Conservation (phyloP, 495 filamentous ascomycete genomes). For the Penicillium psychrofluorescens region DNA sequence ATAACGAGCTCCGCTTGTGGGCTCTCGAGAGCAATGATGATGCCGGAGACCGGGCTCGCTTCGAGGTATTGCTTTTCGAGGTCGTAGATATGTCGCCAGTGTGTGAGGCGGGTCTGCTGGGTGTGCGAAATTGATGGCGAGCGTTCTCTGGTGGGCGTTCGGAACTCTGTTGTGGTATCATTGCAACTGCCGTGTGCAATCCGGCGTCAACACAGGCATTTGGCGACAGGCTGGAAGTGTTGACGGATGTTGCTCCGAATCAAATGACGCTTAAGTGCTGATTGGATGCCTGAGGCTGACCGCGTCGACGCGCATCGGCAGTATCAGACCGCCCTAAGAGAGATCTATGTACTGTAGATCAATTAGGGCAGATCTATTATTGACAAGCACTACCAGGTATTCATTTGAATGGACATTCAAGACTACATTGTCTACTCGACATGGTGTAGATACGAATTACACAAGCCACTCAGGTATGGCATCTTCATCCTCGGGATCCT, state of each 20-base stretch:
- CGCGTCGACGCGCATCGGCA: constrained; percentile 22
- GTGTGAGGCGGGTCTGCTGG: constrained; percentile 13
- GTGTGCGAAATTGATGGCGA: constrained; percentile 17
- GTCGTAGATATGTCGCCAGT: constrained; percentile 9
- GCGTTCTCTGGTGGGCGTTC: constrained; percentile 11
- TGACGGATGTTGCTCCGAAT: not conserved
- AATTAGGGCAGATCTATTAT: too few species aligned
- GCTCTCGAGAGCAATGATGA: constrained; percentile 14
- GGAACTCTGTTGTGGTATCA: constrained; percentile 20
- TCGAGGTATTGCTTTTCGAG: constrained; percentile 13
- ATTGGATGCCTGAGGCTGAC: constrained; percentile 12
- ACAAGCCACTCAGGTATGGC: constrained; percentile 60
- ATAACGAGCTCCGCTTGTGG: constrained; percentile 13
- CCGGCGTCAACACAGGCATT: too few species aligned
- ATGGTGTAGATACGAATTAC: constrained; percentile 4
- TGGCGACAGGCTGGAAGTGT: not conserved
- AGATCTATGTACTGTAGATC: too few species aligned
- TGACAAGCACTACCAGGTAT: too few species aligned
- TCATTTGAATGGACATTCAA: not conserved
- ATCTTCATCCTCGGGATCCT: constrained; percentile 64
- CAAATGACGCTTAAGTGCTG: constrained; percentile 8
- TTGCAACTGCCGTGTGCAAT: constrained; percentile 15
- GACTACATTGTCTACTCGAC: constrained; percentile 3
- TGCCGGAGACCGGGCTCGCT: constrained; percentile 12
- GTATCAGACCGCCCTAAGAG: not conserved